Evolutionary conservation across 805 yeast genomes (phyloP).

Genomic region (Candida chilensis): DNA sequence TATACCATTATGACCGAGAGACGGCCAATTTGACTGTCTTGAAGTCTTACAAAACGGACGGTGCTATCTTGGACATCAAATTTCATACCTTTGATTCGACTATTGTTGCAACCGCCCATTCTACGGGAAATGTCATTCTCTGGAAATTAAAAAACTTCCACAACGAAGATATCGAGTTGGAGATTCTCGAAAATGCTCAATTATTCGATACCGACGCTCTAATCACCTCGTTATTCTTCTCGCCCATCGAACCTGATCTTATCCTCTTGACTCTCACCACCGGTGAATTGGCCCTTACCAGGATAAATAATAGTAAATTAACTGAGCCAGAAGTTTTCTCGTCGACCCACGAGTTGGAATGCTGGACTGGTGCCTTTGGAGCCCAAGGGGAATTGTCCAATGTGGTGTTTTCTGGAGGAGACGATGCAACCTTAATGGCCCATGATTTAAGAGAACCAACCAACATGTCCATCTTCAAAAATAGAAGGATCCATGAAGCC

Average conservation of each 20-base stretch:
- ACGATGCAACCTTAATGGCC: conserved; percentile 68
- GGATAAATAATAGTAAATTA: conserved; percentile 10
- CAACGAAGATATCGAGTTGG: conserved; percentile 9
- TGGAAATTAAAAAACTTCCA: conserved; percentile 51
- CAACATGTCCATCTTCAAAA: conserved; percentile 21
- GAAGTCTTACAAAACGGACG: conserved; percentile 22
- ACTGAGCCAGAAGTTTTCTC: conserved; percentile 12
- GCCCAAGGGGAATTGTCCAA: conserved; percentile 38
- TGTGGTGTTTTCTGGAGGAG: conserved; percentile 83
- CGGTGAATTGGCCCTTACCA: conserved; percentile 47
- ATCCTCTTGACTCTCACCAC: conserved; percentile 57
- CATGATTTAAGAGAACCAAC: conserved; percentile 48
- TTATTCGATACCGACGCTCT: conserved; percentile 40
- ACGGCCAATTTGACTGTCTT: conserved; percentile 9
- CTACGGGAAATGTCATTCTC: conserved; percentile 63
- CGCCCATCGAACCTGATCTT: conserved; percentile 24
- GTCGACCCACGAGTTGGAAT: conserved; percentile 60
- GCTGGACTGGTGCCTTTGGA: conserved; percentile 83
- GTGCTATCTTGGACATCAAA: conserved; percentile 76
- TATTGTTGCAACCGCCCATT: conserved; percentile 57
- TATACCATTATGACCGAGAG: conserved; percentile 18
- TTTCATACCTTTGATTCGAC: conserved; percentile 44
- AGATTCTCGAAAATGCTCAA: conserved; percentile 20
- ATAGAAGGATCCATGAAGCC: conserved; percentile 66
- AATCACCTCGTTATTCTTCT: conserved; percentile 58